phyloP scores from a whole-genome alignment of 2,329 filamentous ascomycete species.

The Conoideocrella luteorostrata region DNA sequence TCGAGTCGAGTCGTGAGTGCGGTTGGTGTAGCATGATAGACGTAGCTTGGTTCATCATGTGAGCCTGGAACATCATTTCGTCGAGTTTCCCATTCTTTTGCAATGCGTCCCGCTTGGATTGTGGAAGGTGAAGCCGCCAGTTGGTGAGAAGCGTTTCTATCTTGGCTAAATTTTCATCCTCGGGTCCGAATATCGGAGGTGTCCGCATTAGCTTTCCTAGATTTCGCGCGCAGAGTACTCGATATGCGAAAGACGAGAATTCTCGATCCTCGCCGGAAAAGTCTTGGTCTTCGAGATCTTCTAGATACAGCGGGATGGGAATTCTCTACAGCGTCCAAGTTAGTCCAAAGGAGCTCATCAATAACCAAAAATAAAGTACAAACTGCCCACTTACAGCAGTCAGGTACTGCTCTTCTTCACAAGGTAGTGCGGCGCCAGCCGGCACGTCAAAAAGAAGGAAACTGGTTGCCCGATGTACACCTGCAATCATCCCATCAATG shows the following conservation, averaged over 20 bases:
- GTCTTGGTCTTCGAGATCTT: slow-evolving; percentile 70
- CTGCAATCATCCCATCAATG: slow-evolving; percentile 79
- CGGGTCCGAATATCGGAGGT: slow-evolving; percentile 43
- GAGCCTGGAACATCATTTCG: slow-evolving; percentile 87
- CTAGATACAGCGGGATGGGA: slow-evolving; percentile 54
- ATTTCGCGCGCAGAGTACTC: slow-evolving; percentile 74
- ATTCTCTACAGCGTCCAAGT: slow-evolving; percentile 39
- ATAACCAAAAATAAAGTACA: neutral
- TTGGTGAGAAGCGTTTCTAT: slow-evolving; percentile 55
- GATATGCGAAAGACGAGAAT: slow-evolving; percentile 82
- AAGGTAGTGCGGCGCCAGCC: slow-evolving; percentile 68
- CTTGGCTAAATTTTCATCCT: slow-evolving; percentile 45
- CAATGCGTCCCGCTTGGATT: slow-evolving; percentile 63
- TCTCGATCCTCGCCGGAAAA: slow-evolving; percentile 63
- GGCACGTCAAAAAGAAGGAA: slow-evolving; percentile 63
- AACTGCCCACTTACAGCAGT: slow-evolving; percentile 40
- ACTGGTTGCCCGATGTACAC: slow-evolving; percentile 66
- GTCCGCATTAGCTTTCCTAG: slow-evolving; percentile 67
- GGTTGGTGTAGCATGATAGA: slow-evolving; percentile 75
- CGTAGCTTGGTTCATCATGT: slow-evolving; percentile 65
- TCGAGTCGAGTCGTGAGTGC: slow-evolving; percentile 65
- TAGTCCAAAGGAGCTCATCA: slow-evolving; percentile 2
- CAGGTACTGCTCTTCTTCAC: slow-evolving; percentile 70
- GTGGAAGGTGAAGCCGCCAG: slow-evolving; percentile 75
- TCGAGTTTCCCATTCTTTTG: slow-evolving; percentile 67